Evolutionary conservation across 106 monocot genomes (phyloP).

Genomic region (Allium sativum): DNA sequence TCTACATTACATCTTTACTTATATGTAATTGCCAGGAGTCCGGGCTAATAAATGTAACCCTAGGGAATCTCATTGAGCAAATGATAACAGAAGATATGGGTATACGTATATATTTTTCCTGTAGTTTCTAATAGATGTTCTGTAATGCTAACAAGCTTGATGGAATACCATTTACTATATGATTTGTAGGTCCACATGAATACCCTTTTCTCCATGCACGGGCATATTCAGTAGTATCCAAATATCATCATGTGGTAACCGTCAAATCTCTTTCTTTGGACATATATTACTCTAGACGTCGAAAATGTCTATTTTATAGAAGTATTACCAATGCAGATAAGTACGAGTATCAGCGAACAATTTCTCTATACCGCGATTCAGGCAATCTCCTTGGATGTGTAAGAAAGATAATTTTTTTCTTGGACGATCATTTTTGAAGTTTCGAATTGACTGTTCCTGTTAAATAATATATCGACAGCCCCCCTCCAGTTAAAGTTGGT

Average conservation of each 20-base stretch:
- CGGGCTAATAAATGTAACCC: constrained; percentile 19
- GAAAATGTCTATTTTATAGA: no score
- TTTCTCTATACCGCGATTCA: constrained; percentile 57
- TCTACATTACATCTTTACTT: neutral
- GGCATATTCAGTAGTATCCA: constrained; percentile 54
- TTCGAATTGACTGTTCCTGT: constrained; percentile 6
- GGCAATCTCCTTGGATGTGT: constrained; percentile 70
- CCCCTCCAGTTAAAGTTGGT: constrained; percentile 83
- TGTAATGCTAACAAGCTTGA: neutral
- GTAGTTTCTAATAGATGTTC: neutral
- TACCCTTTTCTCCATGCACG: constrained; percentile 89
- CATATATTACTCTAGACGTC: no score
- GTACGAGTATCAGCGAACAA: constrained; percentile 34
- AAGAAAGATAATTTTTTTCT: constrained; percentile 19
- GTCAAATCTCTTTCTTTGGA: constrained; percentile 2
- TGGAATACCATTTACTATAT: constrained; percentile 2
- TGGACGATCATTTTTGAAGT: neutral
- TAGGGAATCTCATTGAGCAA: constrained; percentile 49
- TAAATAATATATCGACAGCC: constrained; percentile 29
- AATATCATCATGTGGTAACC: constrained; percentile 66
- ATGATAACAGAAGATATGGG: constrained; percentile 57
- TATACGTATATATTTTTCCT: constrained; percentile 24
- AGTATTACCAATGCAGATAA: constrained; percentile 39
- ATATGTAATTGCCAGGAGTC: constrained; percentile 36
- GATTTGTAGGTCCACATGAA: constrained; percentile 44